phyloP scores from a whole-genome alignment of 2,329 filamentous ascomycete species.

The Claviceps capensis region DNA sequence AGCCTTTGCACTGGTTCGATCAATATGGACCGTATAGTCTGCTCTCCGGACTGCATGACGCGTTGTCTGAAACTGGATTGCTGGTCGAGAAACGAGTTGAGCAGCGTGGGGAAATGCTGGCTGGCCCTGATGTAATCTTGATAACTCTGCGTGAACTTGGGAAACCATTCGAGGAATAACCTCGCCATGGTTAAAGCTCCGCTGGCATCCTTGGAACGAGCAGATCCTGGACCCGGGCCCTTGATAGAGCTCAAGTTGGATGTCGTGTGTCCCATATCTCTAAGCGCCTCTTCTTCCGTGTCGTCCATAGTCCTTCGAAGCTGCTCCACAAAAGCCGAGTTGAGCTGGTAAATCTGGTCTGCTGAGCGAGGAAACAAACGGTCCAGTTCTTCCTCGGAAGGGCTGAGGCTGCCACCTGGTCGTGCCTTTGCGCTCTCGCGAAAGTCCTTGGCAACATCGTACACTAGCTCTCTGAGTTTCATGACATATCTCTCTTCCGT shows the following conservation, averaged over 20 bases:
- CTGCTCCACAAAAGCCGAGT: conserved; percentile 65
- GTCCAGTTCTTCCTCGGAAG: conserved; percentile 57
- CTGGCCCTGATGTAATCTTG: conserved; percentile 87
- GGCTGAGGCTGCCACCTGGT: conserved; percentile 49
- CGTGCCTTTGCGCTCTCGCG: conserved; percentile 52
- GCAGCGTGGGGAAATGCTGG: conserved; percentile 68
- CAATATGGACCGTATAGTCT: conserved; percentile 75
- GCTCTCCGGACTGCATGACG: conserved; percentile 75
- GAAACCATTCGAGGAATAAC: conserved; percentile 81
- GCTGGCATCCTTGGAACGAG: conserved; percentile 53
- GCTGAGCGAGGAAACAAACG: conserved; percentile 71
- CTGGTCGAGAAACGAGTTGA: conserved; percentile 66
- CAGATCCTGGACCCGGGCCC: conserved; percentile 23
- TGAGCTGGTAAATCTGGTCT: conserved; percentile 67
- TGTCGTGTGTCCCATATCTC: conserved; percentile 53
- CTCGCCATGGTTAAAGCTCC: conserved; percentile 69
- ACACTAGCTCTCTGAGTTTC: conserved; percentile 74
- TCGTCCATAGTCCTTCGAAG: conserved; percentile 66
- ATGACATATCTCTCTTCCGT: conserved; percentile 90
- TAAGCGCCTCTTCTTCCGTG: conserved; percentile 66
- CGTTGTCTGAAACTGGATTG: conserved; percentile 72
- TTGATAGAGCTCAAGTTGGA: conserved; percentile 27
- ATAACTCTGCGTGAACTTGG: conserved; percentile 81
- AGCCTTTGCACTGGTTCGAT: conserved; percentile 94
- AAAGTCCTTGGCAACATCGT: conserved; percentile 69